Percentiles rank a stretch among this genome's conserved stretches.
phyloP scores from a whole-genome alignment of 192 early-diverging fungal species.

The Powellomyces hirtus region DNA sequence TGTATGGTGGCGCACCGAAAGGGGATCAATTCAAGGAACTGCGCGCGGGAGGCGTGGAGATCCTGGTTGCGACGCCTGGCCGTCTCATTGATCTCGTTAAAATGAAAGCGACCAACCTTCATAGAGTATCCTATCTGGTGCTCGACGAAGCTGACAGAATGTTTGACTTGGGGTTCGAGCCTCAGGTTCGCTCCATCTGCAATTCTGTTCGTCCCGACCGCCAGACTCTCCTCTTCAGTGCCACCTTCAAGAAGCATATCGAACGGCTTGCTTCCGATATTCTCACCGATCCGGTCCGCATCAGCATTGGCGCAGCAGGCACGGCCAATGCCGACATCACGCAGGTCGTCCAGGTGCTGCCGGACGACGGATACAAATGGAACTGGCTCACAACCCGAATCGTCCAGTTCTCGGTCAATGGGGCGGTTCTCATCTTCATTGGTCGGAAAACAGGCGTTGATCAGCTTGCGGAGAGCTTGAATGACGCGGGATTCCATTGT shows the following conservation, averaged over 20 bases:
- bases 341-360: slow-evolving; percentile 60
- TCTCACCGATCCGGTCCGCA: slow-evolving; percentile 68
- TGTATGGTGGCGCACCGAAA: slow-evolving; percentile 81
- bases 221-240: slow-evolving; percentile 78
- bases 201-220: slow-evolving; percentile 78
- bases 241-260: slow-evolving; percentile 72
- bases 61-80: slow-evolving; percentile 82
- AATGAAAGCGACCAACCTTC: slow-evolving; percentile 82
- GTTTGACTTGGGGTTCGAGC: slow-evolving; percentile 64
- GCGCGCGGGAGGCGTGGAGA: slow-evolving; percentile 65
- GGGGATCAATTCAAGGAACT: slow-evolving; percentile 81
- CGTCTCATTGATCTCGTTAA: slow-evolving; percentile 85
- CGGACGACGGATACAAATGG: slow-evolving; percentile 72
- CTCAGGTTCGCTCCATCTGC: slow-evolving; percentile 76
- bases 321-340: slow-evolving; percentile 74
- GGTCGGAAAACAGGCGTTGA: slow-evolving; percentile 70
- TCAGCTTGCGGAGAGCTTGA: slow-evolving; percentile 63
- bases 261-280: slow-evolving; percentile 72
- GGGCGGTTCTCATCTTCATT: slow-evolving; percentile 77
- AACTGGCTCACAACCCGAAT: slow-evolving; percentile 66
- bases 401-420: slow-evolving; percentile 51
- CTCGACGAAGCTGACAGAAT: slow-evolving; percentile 56
- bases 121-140: slow-evolving; percentile 61
- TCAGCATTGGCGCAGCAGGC: slow-evolving; percentile 68
- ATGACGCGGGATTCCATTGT: slow-evolving; percentile 54